Base-by-base conservation (phyloP, 768 basidiomycete genomes). In the Leccinum barrowsii region DNA sequence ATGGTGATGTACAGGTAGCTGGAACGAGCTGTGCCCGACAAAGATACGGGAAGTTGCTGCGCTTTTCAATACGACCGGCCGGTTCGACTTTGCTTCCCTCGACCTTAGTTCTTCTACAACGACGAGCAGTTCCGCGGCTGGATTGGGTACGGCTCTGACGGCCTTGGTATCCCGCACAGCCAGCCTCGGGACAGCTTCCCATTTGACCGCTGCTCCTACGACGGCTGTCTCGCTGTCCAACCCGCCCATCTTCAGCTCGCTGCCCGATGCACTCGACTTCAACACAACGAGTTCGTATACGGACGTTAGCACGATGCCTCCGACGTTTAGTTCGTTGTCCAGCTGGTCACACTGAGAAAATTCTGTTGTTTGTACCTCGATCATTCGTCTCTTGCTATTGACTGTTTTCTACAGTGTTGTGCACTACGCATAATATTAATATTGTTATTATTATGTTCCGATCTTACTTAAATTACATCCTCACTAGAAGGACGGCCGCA, bases 21-120 rank as follows among this genome's bases (percentile, higher is more conserved):
- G 68, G 68, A 52, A n/a, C 4, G 57, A 58, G 10, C 58, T 70
- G 8, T 70, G 68, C 54, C 67, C 68, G 3, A 12, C 47, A 13
- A 47, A 50, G 12, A 34, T 71, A 5, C 50, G n/a, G 49, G 59
- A 70, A 21, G 69, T 60, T 3, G 32, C 57, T 4, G 60, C 59
- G 4, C 52, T 54, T 35, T 70, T 64, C 62, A 58, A 62, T 54
- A 52, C 44, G 7, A 66, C 62, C 0, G 60, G 66, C 17, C 12
- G 42, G 15, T 70, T 70, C 32, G 53, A 70, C 44, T 24, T 62
- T n/a, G 52, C 62, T 2, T 52, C 60, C 17, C 13, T 61, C 15
- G 49, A 70, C 21, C 7, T n/a, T 7, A 57, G 40, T 40, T 40
- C 40, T 40, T n/a, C 65, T 12, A 30, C 58, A 40, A 44, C 26